phyloP scores from a whole-genome alignment of 495 filamentous ascomycete genomes.

The Xylaria castorea region DNA sequence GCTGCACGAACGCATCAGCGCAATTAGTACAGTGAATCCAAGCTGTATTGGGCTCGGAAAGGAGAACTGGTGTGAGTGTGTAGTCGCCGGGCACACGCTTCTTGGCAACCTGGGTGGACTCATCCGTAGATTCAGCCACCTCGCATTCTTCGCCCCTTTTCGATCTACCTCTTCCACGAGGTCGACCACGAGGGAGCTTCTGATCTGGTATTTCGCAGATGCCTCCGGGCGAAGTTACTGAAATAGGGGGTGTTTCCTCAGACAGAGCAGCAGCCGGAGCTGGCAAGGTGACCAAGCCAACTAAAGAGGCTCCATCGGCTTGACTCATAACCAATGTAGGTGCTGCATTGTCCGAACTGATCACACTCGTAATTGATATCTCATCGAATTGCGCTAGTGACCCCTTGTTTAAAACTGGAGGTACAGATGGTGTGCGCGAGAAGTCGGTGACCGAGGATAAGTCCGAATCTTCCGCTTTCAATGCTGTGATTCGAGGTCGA shows the following conservation, averaged over 20 bases:
- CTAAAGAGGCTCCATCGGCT: conserved; percentile 19
- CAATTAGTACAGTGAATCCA: conserved; percentile 91
- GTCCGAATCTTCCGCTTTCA: conserved; percentile 43
- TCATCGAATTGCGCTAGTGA: background rate
- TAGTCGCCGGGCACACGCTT: conserved; percentile 76
- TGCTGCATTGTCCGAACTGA: conserved; percentile 10
- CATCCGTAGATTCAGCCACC: conserved; percentile 11
- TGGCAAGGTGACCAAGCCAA: background rate
- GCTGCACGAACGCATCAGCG: conserved; percentile 79
- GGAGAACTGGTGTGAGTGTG: conserved; percentile 72
- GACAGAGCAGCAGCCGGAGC: background rate
- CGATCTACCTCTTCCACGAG: conserved; percentile 3
- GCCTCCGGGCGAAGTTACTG: background rate
- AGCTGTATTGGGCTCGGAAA: conserved; percentile 73
- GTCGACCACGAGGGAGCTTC: conserved; percentile 7
- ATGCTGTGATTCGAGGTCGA: conserved; percentile 31
- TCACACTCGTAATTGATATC: background rate
- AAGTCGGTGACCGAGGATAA: conserved; percentile 35
- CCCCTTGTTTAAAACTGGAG: conserved; percentile 8
- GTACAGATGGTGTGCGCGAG: conserved; percentile 33
- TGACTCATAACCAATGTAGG: conserved; percentile 8
- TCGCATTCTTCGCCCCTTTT: conserved; percentile 25
- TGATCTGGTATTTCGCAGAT: background rate
- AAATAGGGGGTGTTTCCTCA: conserved; percentile 5
- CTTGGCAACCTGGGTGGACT: conserved; percentile 38